Evolutionary conservation across 1,139 yeast genomes (phyloP).

Genomic region (Sugiyamaella sp.): DNA sequence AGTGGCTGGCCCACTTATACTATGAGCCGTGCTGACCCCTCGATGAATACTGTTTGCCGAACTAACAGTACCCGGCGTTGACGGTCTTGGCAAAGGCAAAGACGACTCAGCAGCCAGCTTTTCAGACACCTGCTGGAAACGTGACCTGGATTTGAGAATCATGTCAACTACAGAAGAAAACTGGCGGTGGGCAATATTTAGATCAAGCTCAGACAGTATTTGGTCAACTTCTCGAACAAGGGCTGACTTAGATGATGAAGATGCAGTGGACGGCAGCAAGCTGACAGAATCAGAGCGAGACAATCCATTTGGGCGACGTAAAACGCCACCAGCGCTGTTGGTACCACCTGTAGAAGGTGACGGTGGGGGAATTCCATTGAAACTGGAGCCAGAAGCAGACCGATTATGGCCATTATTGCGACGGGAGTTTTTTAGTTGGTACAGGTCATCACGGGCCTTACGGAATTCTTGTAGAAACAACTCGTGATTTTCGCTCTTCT

Average conservation of each 20-base stretch:
- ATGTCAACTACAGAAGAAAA: slow-evolving; percentile 59
- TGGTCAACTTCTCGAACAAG: slow-evolving; percentile 53
- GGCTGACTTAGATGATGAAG: slow-evolving; percentile 12
- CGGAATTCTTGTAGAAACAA: slow-evolving; percentile 61
- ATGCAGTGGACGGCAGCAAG: slow-evolving; percentile 16
- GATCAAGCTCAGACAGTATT: slow-evolving; percentile 66
- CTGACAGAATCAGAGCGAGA: slow-evolving; percentile 12
- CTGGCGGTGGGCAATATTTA: slow-evolving; percentile 62
- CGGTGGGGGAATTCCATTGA: slow-evolving; percentile 1
- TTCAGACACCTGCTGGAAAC: slow-evolving; percentile 10
- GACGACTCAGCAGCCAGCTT: slow-evolving; percentile 8
- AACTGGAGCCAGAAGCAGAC: slow-evolving; percentile 18
- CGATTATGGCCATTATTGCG: slow-evolving; percentile 15
- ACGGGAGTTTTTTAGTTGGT: slow-evolving; percentile 28
- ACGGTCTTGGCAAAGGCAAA: not conserved
- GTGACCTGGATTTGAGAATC: slow-evolving; percentile 35
- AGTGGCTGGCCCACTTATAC: too few species aligned
- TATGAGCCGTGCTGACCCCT: not conserved
- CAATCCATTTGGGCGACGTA: slow-evolving; percentile 6
- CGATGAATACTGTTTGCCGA: not conserved
- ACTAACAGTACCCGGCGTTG: not conserved
- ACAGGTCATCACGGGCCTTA: slow-evolving; percentile 65
- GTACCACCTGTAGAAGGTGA: slow-evolving; percentile 1
- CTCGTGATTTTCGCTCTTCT: slow-evolving; percentile 60
- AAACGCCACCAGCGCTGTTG: not conserved